A percentile compares a stretch with the other conserved stretches of the same genome.
These are phyloP conservation scores for Clavaria fumosa DNA, from an alignment of 768 basidiomycete species.

Conservation along the genomic window DNA sequence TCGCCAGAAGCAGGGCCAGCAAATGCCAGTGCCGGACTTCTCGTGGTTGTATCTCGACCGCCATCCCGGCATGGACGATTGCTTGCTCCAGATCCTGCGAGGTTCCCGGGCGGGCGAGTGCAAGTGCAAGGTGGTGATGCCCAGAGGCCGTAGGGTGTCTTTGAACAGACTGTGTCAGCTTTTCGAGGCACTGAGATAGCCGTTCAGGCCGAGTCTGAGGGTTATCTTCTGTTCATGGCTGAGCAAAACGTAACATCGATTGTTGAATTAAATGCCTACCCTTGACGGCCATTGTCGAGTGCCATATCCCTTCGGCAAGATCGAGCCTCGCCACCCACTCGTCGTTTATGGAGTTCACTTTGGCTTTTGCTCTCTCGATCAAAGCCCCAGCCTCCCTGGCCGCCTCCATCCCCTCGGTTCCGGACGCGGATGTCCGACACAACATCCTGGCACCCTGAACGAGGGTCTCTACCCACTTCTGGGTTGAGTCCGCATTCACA, in stretches of 20 bases:
- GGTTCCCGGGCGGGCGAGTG: slow-evolving; percentile 47
- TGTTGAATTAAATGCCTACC: slow-evolving; percentile 26
- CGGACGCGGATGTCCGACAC: slow-evolving; percentile 32
- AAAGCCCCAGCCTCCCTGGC: slow-evolving; percentile 45
- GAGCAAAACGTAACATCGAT: background rate
- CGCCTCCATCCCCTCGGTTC: slow-evolving; percentile 37
- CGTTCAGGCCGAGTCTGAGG: slow-evolving; percentile 40
- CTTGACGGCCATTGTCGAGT: slow-evolving; percentile 50
- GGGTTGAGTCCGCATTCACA: slow-evolving; percentile 41
- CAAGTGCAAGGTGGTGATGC: slow-evolving; percentile 71
- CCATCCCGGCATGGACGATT: slow-evolving; percentile 45
- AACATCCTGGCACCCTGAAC: slow-evolving; percentile 69
- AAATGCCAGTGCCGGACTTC: slow-evolving; percentile 82
- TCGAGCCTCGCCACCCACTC: slow-evolving; percentile 43
- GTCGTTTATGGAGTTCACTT: slow-evolving; percentile 33
- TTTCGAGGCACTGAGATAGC: slow-evolving; percentile 39
- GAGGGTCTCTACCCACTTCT: slow-evolving; percentile 61
- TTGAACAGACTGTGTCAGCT: slow-evolving; percentile 34
- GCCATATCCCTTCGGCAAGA: slow-evolving; percentile 61
- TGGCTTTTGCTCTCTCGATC: slow-evolving; percentile 42
- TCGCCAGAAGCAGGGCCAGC: slow-evolving; percentile 66
- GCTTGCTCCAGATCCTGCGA: slow-evolving; percentile 54
- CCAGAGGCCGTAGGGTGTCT: slow-evolving; percentile 36
- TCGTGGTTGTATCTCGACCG: slow-evolving; percentile 52
- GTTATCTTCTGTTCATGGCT: slow-evolving; percentile 39